These are phyloP conservation scores for Aspergillus pseudonomiae DNA, from an alignment of 2,329 filamentous ascomycete genomes.

Conservation along the genomic window DNA sequence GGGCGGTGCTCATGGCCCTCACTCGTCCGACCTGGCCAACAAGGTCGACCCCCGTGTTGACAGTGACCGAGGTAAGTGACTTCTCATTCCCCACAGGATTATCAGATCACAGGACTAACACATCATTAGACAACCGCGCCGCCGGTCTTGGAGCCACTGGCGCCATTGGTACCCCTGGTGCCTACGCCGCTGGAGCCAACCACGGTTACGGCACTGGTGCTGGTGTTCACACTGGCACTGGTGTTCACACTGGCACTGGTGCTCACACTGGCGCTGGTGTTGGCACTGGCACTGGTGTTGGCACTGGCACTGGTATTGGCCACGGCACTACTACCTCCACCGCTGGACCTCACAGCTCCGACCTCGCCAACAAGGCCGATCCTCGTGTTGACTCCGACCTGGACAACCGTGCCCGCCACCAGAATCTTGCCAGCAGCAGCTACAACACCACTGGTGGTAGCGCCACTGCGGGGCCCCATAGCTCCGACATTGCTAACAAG, in stretches of 20 bases:
- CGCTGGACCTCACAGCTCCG: constrained; percentile 40
- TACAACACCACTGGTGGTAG: constrained; percentile 21
- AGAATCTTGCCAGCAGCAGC: constrained; percentile 14
- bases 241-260: not conserved
- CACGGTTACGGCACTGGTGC: constrained; percentile 22
- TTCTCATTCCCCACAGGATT: not conserved
- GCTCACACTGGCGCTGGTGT: constrained; percentile 18
- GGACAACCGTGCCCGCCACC: constrained; percentile 19
- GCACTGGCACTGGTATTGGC: constrained; percentile 17
- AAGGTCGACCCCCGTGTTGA: constrained; percentile 52
- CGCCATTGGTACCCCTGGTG: constrained; percentile 7
- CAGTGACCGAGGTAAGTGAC: constrained; percentile 17
- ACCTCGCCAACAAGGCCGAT: constrained; percentile 36
- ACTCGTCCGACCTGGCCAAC: constrained; percentile 51
- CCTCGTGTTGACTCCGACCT: constrained; percentile 43
- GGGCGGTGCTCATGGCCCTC: constrained; percentile 39
- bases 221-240: constrained; percentile 16
- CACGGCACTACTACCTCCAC: constrained; percentile 21
- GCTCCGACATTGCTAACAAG: constrained; percentile 52
- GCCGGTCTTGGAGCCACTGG: constrained; percentile 2
- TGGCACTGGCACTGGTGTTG: constrained; percentile 19
- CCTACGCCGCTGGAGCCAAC: constrained; percentile 10
- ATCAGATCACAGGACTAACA: not conserved
- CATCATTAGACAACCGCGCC: constrained; percentile 14
- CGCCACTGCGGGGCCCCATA: constrained; percentile 45